Evolutionary conservation across 2,329 filamentous ascomycete genomes (phyloP).

Genomic region (Cyclaneusma minus): DNA sequence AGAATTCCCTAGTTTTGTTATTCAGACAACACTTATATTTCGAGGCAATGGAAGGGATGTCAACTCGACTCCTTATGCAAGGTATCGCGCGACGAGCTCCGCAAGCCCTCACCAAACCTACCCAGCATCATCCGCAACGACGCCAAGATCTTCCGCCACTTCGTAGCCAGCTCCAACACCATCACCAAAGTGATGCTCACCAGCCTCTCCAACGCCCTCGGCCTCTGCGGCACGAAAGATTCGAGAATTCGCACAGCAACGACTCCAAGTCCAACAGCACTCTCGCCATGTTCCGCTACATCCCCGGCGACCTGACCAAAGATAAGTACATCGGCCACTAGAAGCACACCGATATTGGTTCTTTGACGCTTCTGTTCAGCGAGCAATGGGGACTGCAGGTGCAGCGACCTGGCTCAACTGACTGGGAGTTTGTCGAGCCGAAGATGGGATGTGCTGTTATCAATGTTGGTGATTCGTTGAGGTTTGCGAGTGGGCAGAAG

Average conservation of each 20-base stretch:
- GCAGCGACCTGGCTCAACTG: conserved; percentile 29
- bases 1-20: no score
- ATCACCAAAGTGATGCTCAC: conserved; percentile 33
- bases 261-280: conserved; percentile 31
- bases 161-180: conserved; percentile 33
- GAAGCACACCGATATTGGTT: conserved; percentile 41
- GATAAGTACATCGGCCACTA: conserved; percentile 33
- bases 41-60: no score
- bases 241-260: conserved; percentile 35
- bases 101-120: conserved; percentile 28
- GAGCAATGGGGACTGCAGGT: conserved; percentile 42
- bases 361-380: conserved; percentile 37
- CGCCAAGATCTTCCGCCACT: conserved; percentile 30
- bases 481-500: conserved; percentile 35
- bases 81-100: conserved; percentile 33
- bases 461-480: conserved; percentile 42
- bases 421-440: conserved; percentile 38
- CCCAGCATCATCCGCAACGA: conserved; percentile 33
- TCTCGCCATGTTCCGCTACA: conserved; percentile 39
- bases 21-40: no score
- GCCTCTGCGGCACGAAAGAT: conserved; percentile 28
- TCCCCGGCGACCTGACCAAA: conserved; percentile 25
- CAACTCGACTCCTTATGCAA: conserved; percentile 15
- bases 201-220: conserved; percentile 31
- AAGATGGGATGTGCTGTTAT: conserved; percentile 34